Evolutionary conservation across 208 protist species (phyloP), one percentile per base, ranked within the genome.

Genomic region (Porcisia hertigi): DNA sequence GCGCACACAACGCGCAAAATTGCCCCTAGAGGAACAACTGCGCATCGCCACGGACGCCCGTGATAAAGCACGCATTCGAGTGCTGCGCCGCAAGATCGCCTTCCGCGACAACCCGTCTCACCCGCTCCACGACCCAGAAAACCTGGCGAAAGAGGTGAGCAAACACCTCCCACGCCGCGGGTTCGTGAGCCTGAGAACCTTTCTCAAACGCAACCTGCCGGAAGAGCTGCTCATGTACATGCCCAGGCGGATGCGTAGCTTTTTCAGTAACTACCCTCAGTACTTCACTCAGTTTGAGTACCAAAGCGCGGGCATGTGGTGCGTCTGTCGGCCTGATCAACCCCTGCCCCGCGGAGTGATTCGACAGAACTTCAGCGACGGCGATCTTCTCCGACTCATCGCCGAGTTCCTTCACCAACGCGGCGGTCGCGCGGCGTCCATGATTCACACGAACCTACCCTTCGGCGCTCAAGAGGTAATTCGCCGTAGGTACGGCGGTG

Each of bases 281-380:
- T 96, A 93, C 75, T 97, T 96, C 71, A 83, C 86, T 43, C 82
- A 88, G 54, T 97, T 96, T 69, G 94, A 97, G 84, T 92, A 93
- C 73, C 88, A 94, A 73, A 60, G 85, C 47, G 77, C 92, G 2
- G 87, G 86, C 9, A 78, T 55, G 59, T 97, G 92, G 92, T 92
- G 88, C 66, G 14, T 97, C 25, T 85, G 83, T 64, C 79, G 87
- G 20, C 91, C 92, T 20, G 92, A 90, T 47, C 83, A 91, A 57
- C 91, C 90, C 9, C 84, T 96, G 20, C 94, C 94, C 5, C 86
- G 89, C 41, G 94, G 94, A 30, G 92, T 96, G 25, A 89, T 97
- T 67, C 77, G 88, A n/a, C 78, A 88, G 58, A 78, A 87, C 23
- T 97, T 96, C 83, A 86, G 77, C 54, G 92, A 95, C 49, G 86